A percentile compares a stretch with the other conserved stretches of the same genome.
Evolutionary conservation across 192 early-diverging fungal species (phyloP).

Genomic region (Chytriomyces sp.): DNA sequence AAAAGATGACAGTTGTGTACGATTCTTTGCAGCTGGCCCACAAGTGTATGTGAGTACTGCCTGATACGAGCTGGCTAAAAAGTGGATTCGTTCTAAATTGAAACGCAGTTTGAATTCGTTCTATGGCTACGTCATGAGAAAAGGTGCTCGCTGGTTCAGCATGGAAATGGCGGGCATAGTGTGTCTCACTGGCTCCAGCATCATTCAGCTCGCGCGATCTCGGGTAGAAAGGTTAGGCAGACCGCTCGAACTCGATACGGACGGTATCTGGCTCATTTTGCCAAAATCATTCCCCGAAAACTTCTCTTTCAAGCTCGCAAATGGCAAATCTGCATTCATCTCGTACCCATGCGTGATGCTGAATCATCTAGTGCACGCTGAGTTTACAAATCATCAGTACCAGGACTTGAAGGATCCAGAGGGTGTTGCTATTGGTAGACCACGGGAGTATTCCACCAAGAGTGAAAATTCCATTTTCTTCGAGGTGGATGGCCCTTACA

Average conservation of each 20-base stretch:
- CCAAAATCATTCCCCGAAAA: conserved; percentile 92
- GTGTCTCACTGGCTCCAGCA: conserved; percentile 92
- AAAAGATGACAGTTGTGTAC: conserved; percentile 92
- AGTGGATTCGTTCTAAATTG: not conserved
- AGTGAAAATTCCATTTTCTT: conserved; percentile 98
- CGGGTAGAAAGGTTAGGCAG: conserved; percentile 91
- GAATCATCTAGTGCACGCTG: conserved; percentile 92
- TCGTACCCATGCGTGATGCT: conserved; percentile 98
- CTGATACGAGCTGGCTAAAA: not conserved
- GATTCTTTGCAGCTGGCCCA: conserved; percentile 98
- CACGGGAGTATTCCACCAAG: conserved; percentile 60
- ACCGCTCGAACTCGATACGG: conserved; percentile 96
- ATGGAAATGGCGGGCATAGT: conserved; percentile 99
- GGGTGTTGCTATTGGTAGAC: not conserved
- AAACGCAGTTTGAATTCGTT: conserved; percentile 74
- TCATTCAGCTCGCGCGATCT: conserved; percentile 94
- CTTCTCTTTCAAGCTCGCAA: conserved; percentile 79
- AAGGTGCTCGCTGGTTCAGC: conserved; percentile 97
- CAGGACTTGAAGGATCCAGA: conserved; percentile 64
- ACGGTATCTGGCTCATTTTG: conserved; percentile 97
- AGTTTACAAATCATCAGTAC: conserved; percentile 98
- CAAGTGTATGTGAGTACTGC: conserved; percentile 67
- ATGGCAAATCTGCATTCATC: conserved; percentile 79
- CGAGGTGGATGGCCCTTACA: conserved; percentile 98
- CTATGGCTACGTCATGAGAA: conserved; percentile 99